phyloP scores from a whole-genome alignment of 2,329 filamentous ascomycete genomes.

The Ceratocystis cacaofunesta region DNA sequence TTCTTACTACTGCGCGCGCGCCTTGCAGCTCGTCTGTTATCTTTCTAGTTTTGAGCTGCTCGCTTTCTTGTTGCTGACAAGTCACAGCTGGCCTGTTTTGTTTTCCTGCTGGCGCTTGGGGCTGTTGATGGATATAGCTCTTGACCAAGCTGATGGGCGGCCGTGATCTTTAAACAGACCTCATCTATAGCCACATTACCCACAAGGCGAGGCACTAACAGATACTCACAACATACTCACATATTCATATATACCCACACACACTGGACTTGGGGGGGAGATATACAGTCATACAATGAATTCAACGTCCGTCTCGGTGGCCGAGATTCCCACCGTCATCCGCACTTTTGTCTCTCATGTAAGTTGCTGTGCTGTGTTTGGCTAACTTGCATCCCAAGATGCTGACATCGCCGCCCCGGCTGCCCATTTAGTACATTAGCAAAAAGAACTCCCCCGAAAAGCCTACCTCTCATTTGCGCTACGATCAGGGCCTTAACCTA shows the following conservation, averaged over 20 bases:
- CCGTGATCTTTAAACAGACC: not conserved
- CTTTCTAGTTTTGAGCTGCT: not conserved
- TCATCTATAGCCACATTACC: not conserved
- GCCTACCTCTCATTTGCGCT: constrained; percentile 80
- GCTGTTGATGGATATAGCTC: not conserved
- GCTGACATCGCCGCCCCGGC: not conserved
- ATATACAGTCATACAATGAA: constrained; percentile 31
- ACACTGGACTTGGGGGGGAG: not conserved
- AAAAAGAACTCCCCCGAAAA: constrained; percentile 45
- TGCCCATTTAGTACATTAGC: constrained; percentile 54
- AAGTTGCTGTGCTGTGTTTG: constrained; percentile 24
- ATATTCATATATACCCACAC: not conserved
- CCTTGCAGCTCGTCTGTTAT: not conserved
- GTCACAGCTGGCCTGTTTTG: not conserved
- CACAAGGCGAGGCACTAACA: not conserved
- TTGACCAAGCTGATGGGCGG: not conserved
- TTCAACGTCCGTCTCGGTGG: constrained; percentile 65
- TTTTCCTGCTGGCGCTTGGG: not conserved
- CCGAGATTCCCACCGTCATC: constrained; percentile 75
- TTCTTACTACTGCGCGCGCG: not conserved
- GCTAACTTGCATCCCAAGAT: not conserved
- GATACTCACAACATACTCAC: not conserved
- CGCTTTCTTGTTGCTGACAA: not conserved
- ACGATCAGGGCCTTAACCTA: constrained; percentile 80
- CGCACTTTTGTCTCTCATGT: constrained; percentile 79